Evolutionary conservation across 495 filamentous ascomycete species (phyloP), one percentile per base, ranked within the genome.

Genomic region (Penicillium longicatenatum): DNA sequence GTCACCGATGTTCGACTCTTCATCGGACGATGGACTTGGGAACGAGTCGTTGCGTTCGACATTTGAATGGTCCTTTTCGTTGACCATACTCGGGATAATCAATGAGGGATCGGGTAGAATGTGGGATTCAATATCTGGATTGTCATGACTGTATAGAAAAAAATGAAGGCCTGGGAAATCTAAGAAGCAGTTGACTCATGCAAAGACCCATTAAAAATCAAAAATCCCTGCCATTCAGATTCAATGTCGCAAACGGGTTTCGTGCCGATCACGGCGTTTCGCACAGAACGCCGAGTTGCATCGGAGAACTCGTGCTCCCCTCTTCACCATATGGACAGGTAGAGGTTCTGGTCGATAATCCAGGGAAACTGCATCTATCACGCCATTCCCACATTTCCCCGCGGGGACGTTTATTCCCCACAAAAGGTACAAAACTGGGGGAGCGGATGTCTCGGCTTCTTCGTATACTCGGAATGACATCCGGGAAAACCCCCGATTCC

Each of bases 251-350:
- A 39, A 39, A 50, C 63, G 63, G 63, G 59, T 30, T 59, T 62
- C 26, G 50, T 31, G 56, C 59, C 59, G 63, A 62, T 59, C 49
- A 19, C 62, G 57, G 56, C 35, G 17, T 55, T 58, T 67, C 65
- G 65, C 65, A 62, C 14, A 62, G 62, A 67, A 65, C 53, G 39
- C 65, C 65, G 64, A 63, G 45, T 46, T n/a, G n/a, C n/a, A n/a
- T 44, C 37, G 14, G 37, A 41, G 14, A 44, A 44, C 9, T 17
- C 21, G 31, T 44, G 21, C n/a, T 44, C 20, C 41, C 41, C 39
- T 42, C 39, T 31, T n/a, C n/a, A n/a, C n/a, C n/a, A n/a, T n/a
- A n/a, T n/a, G n/a, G n/a, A n/a, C n/a, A n/a, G n/a, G n/a, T n/a
- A n/a, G n/a, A n/a, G 7, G 26, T 26, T 26, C 26, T 1, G 26